These are phyloP conservation scores for Pseudogymnoascus sp. DNA, from an alignment of 2,329 filamentous ascomycete genomes.

Conservation along the genomic window DNA sequence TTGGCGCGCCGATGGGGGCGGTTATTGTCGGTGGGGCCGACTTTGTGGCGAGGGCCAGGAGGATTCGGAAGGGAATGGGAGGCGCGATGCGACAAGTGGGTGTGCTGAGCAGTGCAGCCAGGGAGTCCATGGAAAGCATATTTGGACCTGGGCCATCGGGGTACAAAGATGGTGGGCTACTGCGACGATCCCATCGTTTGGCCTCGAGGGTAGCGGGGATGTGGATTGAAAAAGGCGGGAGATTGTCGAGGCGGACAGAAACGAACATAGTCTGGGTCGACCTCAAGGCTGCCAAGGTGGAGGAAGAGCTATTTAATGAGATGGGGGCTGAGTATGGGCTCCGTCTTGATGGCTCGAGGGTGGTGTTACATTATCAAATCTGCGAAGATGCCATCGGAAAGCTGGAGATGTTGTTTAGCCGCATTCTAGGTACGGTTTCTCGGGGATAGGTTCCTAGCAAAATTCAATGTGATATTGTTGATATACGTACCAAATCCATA, in stretches of 20 bases:
- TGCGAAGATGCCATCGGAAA: constrained; percentile 51
- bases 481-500: too few species aligned
- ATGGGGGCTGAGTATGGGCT: constrained; percentile 53
- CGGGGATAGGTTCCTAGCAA: neutral
- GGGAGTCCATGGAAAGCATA: constrained; percentile 72
- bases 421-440: constrained; percentile 18
- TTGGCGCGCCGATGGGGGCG: constrained; percentile 75
- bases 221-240: constrained; percentile 58
- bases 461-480: neutral
- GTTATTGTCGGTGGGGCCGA: constrained; percentile 53
- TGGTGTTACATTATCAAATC: constrained; percentile 68
- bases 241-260: constrained; percentile 54
- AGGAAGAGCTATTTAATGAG: constrained; percentile 46
- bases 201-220: constrained; percentile 55
- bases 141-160: constrained; percentile 39
- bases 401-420: constrained; percentile 42
- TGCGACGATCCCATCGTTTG: constrained; percentile 54
- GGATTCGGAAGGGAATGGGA: constrained; percentile 74
- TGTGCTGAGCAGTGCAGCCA: constrained; percentile 67
- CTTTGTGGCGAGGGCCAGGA: constrained; percentile 56
- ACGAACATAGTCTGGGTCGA: constrained; percentile 75
- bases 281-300: constrained; percentile 49
- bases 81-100: constrained; percentile 73
- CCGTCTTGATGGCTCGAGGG: constrained; percentile 48
- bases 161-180: constrained; percentile 48